These are phyloP conservation scores for Aspergillus affinis DNA, from an alignment of 495 filamentous ascomycete species.

Conservation along the genomic window DNA sequence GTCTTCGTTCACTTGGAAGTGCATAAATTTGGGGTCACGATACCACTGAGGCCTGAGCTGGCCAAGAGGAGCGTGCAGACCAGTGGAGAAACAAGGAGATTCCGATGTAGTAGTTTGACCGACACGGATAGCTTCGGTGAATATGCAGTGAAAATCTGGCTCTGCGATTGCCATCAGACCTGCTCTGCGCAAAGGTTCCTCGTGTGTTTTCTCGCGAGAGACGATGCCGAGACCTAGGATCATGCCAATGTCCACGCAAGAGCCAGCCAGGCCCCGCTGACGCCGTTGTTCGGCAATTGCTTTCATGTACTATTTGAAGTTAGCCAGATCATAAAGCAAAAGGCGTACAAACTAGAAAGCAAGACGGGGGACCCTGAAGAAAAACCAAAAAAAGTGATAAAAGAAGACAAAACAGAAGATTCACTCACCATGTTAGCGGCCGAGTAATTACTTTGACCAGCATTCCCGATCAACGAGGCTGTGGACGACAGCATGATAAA, in stretches of 20 bases:
- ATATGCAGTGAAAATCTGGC: neutral
- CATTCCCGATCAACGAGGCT: conserved; percentile 50
- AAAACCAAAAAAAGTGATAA: too few relatives aligned
- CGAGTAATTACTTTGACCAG: conserved; percentile 58
- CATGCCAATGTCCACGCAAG: neutral
- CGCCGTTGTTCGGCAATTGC: neutral
- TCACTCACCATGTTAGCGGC: conserved; percentile 47
- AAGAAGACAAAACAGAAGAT: conserved; percentile 28
- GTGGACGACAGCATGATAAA: conserved; percentile 60
- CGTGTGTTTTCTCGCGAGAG: neutral
- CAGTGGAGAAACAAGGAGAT: neutral
- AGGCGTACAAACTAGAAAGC: too few relatives aligned
- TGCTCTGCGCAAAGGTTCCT: neutral
- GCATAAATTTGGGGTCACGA: neutral
- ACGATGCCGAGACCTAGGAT: neutral
- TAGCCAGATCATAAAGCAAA: neutral
- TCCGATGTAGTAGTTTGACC: neutral
- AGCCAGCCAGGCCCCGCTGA: neutral
- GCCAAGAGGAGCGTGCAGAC: neutral
- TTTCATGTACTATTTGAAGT: neutral
- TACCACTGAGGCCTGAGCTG: neutral
- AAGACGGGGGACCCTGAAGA: too few relatives aligned
- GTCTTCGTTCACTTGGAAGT: neutral
- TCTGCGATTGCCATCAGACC: neutral
- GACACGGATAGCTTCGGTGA: neutral